These are phyloP conservation scores for Penicillium sclerotigenum DNA, from an alignment of 2,329 filamentous ascomycete species.

Conservation along the genomic window DNA sequence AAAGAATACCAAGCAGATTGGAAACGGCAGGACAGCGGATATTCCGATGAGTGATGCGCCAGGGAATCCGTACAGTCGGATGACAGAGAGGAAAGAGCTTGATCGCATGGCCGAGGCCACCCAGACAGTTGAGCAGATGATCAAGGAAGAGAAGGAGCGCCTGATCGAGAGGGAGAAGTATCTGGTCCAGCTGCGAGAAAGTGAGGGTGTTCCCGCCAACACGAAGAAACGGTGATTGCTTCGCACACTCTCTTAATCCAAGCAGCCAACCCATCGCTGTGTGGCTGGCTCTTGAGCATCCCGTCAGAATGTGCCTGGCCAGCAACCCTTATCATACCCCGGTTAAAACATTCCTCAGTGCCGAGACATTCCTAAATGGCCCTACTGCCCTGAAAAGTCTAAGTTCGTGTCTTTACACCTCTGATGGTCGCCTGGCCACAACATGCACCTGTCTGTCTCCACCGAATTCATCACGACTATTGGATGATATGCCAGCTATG, in stretches of 20 bases:
- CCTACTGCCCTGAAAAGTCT: background rate
- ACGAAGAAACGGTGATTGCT: constrained; percentile 42
- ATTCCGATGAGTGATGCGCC: constrained; percentile 66
- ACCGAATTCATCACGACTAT: background rate
- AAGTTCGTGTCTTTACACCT: background rate
- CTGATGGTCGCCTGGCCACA: background rate
- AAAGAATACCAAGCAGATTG: constrained; percentile 51
- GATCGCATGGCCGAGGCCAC: constrained; percentile 61
- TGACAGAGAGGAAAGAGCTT: constrained; percentile 67
- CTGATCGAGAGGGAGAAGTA: constrained; percentile 60
- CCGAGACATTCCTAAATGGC: no score
- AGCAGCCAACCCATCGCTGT: background rate
- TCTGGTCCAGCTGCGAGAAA: constrained; percentile 51
- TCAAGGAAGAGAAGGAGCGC: constrained; percentile 63
- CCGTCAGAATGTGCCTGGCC: background rate
- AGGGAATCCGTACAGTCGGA: constrained; percentile 69
- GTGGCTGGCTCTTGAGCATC: background rate
- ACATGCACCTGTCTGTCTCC: background rate
- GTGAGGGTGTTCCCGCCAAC: constrained; percentile 39
- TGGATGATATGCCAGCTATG: background rate
- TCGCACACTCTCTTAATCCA: background rate
- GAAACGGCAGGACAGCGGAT: constrained; percentile 65
- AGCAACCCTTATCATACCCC: background rate
- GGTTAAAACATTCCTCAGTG: background rate
- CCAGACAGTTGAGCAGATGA: constrained; percentile 57